Base-by-base conservation (phyloP, 164 flowering plant genomes). In the Magnolia kwangsiensis region DNA sequence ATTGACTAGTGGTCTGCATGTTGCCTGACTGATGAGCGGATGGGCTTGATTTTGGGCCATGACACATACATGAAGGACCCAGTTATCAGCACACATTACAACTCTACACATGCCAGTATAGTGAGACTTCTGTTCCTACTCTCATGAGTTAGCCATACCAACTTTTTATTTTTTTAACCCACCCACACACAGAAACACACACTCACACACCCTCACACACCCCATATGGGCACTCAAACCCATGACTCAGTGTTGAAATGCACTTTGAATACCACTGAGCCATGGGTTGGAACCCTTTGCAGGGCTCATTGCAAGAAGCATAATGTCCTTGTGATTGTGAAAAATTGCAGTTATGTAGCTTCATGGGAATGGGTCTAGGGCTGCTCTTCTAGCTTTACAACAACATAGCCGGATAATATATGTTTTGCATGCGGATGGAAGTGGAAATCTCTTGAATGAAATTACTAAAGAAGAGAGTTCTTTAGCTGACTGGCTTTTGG, bases 401-500 rank as follows among this genome's bases (percentile, higher is more conserved):
- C 81, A 78, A 82, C 87, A 90, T 37, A 87, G 85, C n/a, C 85
- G 83, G 64, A 73, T 92, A 1, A 85, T 96, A 64, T 94, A 92
- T 87, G 99, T 94, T 81, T 94, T 96, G 78, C 90, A 91, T 85
- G 94, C 94, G 50, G 88, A 90, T 82, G 91, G 85, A 79, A 88
- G 88, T 81, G 99, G 98, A 23, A 69, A 69, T 8, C 94, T 94
- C 74, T 77, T 92, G 51, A 94, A 92, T 76, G 81, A 83, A 75
- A 88, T 91, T 78, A 80, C 92, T 21, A 84, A 88, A n/a, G 92
- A 90, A 77, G 95, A 93, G 29, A 84, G 89, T 79, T 78, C 93
- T 81, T 61, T 80, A 24, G 91, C 85, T 65, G 98, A 93, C 78
- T 93, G 98, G 98, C 74, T 95, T 81, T 89, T 95, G 45, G 92